These are phyloP conservation scores for Fraxinus cuspidata DNA, from an alignment of 257 asterid genomes.

Conservation along the genomic window DNA sequence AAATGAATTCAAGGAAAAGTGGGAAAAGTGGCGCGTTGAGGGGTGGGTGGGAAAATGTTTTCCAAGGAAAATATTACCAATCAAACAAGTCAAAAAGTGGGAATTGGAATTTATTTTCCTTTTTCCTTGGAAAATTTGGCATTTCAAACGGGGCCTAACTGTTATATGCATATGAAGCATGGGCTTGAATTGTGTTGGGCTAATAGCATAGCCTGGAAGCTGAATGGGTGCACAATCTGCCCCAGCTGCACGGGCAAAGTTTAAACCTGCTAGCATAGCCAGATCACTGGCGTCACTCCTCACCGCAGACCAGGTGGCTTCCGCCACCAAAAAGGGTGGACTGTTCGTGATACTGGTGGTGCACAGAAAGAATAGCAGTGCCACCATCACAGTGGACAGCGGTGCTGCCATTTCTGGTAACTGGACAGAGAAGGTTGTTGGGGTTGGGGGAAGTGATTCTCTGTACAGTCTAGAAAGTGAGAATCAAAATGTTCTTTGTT, in stretches of 20 bases:
- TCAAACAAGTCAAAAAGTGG: too few relatives aligned
- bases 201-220: constrained; percentile 41
- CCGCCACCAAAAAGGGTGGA: neutral
- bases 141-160: too few relatives aligned
- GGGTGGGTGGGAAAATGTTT: too few relatives aligned
- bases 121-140: too few relatives aligned
- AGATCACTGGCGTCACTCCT: constrained; percentile 44
- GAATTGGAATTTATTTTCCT: too few relatives aligned
- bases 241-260: constrained; percentile 41
- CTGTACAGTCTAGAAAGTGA: neutral
- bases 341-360: neutral
- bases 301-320: constrained; percentile 44
- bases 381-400: neutral
- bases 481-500: neutral
- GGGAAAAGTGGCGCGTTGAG: too few relatives aligned
- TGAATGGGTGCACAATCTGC: constrained; percentile 42
- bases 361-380: neutral
- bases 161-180: constrained; percentile 46
- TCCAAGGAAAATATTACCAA: too few relatives aligned
- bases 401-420: neutral
- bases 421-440: neutral
- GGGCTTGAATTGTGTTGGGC: constrained; percentile 46
- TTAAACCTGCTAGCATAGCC: constrained; percentile 35
- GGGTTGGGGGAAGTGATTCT: neutral
- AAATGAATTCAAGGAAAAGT: too few relatives aligned